A percentile compares a stretch with the other conserved stretches of the same genome.
phyloP scores from a whole-genome alignment of 2,329 filamentous ascomycete species.

The Dothiorella sarmentorum region DNA sequence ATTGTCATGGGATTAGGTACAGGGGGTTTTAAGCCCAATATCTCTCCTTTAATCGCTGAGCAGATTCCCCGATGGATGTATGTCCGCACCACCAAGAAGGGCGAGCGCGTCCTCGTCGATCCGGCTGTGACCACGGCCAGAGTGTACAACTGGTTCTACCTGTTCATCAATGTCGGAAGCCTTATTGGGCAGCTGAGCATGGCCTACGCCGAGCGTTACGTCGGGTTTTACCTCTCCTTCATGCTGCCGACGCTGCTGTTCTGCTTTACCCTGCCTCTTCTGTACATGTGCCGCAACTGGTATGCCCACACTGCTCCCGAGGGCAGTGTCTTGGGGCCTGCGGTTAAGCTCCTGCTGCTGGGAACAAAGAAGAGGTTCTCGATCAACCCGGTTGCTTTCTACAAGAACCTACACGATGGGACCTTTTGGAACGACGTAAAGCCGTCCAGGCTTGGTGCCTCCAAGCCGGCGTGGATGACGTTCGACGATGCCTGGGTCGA shows the following conservation, averaged over 20 bases:
- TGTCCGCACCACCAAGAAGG: conserved; percentile 45
- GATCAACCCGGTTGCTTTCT: conserved; percentile 55
- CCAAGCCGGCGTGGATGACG: conserved; percentile 67
- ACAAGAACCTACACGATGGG: conserved; percentile 52
- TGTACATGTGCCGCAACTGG: conserved; percentile 57
- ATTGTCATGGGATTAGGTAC: conserved; percentile 65
- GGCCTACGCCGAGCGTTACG: conserved; percentile 42
- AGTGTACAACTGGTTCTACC: conserved; percentile 58
- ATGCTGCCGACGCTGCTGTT: conserved; percentile 65
- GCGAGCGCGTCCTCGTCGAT: conserved; percentile 63
- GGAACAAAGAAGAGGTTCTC: conserved; percentile 59
- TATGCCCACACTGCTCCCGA: conserved; percentile 62
- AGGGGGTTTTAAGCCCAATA: conserved; percentile 68
- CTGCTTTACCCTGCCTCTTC: conserved; percentile 56
- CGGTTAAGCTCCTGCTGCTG: conserved; percentile 56
- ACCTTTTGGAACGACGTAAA: conserved; percentile 64
- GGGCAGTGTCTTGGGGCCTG: conserved; percentile 66
- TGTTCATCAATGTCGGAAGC: conserved; percentile 39
- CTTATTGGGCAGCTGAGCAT: conserved; percentile 36
- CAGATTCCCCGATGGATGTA: conserved; percentile 59
- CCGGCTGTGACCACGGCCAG: conserved; percentile 63
- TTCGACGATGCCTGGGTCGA: conserved; percentile 83
- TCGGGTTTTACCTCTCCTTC: conserved; percentile 72
- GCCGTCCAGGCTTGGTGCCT: conserved; percentile 56
- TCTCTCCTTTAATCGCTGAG: conserved; percentile 56